Evolutionary conservation across 1,139 yeast genomes (phyloP), one percentile per base, ranked within the genome.

Genomic region (Debaryomyces singareniensis): DNA sequence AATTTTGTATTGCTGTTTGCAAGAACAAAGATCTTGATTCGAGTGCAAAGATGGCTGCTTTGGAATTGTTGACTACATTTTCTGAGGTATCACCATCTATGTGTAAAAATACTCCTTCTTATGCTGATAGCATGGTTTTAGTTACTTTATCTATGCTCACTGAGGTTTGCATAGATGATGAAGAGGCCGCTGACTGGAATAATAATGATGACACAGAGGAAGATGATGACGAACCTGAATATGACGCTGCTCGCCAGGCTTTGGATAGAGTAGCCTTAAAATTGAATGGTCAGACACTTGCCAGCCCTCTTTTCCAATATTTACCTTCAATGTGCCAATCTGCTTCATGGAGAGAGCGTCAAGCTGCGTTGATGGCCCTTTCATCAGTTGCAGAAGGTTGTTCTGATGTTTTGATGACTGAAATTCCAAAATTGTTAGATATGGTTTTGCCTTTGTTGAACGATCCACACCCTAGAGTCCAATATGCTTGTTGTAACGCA

Each of bases 311-410:
- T 35, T 91, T 91, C 60, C 86, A 81, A 48, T 83, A 77, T 56
- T 66, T 91, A 39, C 96, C 96, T 10, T 75, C 74, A 33, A 82
- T 91, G 95, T 59, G 84, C 20, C 66, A 66, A 34, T 80, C 95
- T 2, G 49, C 61, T 24, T 73, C 76, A 39, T 91, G 98, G 98
- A 79, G 95, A 54, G 95, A 87, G 55, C 80, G 96, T 38, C 96
- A 87, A 55, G 98, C 96, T 11, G 95, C 97, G 2, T 65, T 91
- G 35, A 91, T 91, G 97, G 97, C 96, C 0, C 64, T 91, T 27
- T 86, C 96, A 1, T 81, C 95, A 6, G 96, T 95, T 16, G 96
- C 97, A 24, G 98, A 91, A 62, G 98, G 98, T 29, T 91, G 97
- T 58, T 74, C 87, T 32, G 96, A 87, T 44, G 89, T 84, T 12